Evolutionary conservation across 1,284 basidiomycete genomes (phyloP).

Genomic region (Schizophyllum amplum): DNA sequence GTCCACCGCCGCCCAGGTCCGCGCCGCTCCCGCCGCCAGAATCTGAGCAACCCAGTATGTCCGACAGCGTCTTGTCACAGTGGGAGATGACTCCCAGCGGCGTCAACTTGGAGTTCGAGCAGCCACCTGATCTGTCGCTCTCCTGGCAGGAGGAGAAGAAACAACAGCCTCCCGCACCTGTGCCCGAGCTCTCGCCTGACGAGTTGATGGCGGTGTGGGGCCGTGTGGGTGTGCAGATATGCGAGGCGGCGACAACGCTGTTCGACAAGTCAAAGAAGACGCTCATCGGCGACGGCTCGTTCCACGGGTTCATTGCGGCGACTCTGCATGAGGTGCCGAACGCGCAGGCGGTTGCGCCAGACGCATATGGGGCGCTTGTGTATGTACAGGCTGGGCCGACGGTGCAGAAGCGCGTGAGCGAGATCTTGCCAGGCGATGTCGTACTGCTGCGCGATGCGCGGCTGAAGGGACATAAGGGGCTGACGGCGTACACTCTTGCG

Average conservation of each 20-base stretch:
- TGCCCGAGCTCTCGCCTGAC: conserved; percentile 36
- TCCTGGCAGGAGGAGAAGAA: conserved; percentile 39
- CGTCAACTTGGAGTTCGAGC: conserved; percentile 10
- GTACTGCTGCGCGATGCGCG: conserved; percentile 70
- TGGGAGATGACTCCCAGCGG: conserved; percentile 25
- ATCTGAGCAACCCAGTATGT: neutral
- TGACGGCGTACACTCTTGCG: conserved; percentile 64
- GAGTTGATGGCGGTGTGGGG: conserved; percentile 66
- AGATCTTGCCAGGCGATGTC: conserved; percentile 83
- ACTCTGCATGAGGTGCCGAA: conserved; percentile 55
- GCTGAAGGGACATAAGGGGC: conserved; percentile 82
- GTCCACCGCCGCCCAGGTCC: conserved; percentile 17
- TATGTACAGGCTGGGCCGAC: conserved; percentile 63
- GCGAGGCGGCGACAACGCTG: conserved; percentile 58
- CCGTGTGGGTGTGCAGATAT: conserved; percentile 67
- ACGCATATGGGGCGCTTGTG: conserved; percentile 63
- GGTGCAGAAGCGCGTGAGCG: conserved; percentile 67
- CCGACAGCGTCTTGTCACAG: conserved; percentile 16
- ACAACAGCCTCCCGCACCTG: conserved; percentile 16
- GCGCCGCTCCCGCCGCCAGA: conserved; percentile 7
- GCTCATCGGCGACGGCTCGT: conserved; percentile 78
- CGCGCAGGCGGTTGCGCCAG: conserved; percentile 28
- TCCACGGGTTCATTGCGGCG: conserved; percentile 66
- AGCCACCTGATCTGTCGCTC: conserved; percentile 25
- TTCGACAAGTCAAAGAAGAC: conserved; percentile 69